phyloP scores from a whole-genome alignment of 805 yeast genomes.

The Ogataea trehaloabstinens region DNA sequence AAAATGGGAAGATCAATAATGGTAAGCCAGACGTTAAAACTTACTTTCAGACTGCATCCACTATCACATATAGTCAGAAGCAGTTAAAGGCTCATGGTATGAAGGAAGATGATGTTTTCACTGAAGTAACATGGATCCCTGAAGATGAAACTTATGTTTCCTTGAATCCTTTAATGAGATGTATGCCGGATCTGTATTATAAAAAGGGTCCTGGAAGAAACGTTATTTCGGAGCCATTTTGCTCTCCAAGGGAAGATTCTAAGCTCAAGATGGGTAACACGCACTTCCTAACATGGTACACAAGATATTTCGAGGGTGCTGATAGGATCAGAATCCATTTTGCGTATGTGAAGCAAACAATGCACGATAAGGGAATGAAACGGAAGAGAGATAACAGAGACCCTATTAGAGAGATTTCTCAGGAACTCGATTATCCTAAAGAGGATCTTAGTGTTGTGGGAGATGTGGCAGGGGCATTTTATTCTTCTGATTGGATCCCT shows the following conservation, averaged over 20 bases:
- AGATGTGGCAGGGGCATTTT: slow-evolving; percentile 45
- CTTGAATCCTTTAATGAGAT: slow-evolving; percentile 77
- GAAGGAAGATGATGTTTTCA: slow-evolving; percentile 56
- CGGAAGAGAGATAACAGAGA: slow-evolving; percentile 34
- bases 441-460: slow-evolving; percentile 20
- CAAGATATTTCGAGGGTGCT: slow-evolving; percentile 60
- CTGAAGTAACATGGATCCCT: slow-evolving; percentile 52
- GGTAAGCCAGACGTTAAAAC: slow-evolving; percentile 72
- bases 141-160: slow-evolving; percentile 74
- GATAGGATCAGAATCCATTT: slow-evolving; percentile 65
- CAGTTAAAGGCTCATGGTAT: slow-evolving; percentile 72
- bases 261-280: slow-evolving; percentile 57
- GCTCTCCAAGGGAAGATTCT: slow-evolving; percentile 69
- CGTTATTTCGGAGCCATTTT: slow-evolving; percentile 70
- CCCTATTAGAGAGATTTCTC: slow-evolving; percentile 16
- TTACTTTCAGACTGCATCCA: slow-evolving; percentile 69
- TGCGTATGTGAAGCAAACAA: slow-evolving; percentile 58
- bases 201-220: slow-evolving; percentile 60
- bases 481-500: slow-evolving; percentile 66
- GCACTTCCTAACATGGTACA: slow-evolving; percentile 80
- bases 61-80: slow-evolving; percentile 54
- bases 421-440: slow-evolving; percentile 16
- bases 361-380: slow-evolving; percentile 55
- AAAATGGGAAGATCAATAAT: slow-evolving; percentile 67
- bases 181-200: slow-evolving; percentile 75